Evolutionary conservation across 2,329 filamentous ascomycete species (phyloP).

Genomic region (Trichoderma oligosporum): DNA sequence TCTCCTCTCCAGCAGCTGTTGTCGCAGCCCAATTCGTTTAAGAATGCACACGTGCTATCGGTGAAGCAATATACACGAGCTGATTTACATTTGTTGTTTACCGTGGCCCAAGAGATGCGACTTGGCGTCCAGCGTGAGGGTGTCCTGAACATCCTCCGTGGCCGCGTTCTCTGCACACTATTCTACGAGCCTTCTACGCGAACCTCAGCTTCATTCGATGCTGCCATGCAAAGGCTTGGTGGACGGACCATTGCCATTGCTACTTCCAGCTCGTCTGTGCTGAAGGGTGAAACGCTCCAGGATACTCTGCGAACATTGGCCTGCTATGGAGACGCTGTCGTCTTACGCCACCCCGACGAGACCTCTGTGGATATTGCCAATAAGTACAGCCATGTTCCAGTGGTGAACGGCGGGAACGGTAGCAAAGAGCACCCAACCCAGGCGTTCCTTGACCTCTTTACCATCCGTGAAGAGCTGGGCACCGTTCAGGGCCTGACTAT

Average conservation of each 20-base stretch:
- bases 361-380: conserved; percentile 75
- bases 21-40: conserved; percentile 74
- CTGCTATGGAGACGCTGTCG: conserved; percentile 91
- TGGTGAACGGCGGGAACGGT: conserved; percentile 97
- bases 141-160: conserved; percentile 79
- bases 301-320: conserved; percentile 91
- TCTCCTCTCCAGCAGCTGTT: conserved; percentile 69
- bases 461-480: conserved; percentile 94
- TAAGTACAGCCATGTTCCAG: conserved; percentile 82
- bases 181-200: conserved; percentile 98
- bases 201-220: conserved; percentile 93
- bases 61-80: conserved; percentile 85
- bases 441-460: conserved; percentile 96
- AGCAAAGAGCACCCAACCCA: conserved; percentile 96
- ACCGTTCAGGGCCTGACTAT: conserved; percentile 94
- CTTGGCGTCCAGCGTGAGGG: conserved; percentile 90
- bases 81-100: conserved; percentile 91
- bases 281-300: conserved; percentile 91
- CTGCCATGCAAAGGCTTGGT: conserved; percentile 96
- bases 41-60: conserved; percentile 83
- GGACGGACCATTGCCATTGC: conserved; percentile 79
- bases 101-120: conserved; percentile 96
- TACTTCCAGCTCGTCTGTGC: conserved; percentile 79
- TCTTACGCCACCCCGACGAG: conserved; percentile 89
- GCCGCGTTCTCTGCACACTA: conserved; percentile 81